Evolutionary conservation across 163 green algal species (phyloP).

Genomic region (Scenedesmus sp.): DNA sequence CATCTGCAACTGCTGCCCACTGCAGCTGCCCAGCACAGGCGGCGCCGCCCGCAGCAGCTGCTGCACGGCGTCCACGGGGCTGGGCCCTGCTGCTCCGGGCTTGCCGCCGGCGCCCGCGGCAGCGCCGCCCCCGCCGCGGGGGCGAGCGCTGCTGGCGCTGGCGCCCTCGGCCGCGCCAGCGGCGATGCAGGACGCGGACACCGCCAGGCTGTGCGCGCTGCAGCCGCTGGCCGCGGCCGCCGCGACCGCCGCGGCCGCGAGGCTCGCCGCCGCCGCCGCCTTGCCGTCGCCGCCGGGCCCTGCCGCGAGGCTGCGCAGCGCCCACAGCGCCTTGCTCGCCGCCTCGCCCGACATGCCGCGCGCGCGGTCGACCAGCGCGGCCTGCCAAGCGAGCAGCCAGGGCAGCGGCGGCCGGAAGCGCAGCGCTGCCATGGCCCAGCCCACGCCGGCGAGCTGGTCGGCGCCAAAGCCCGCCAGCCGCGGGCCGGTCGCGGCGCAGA

Average conservation of each 20-base stretch:
- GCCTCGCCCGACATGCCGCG: conserved; percentile 5
- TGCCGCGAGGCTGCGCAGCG: background rate
- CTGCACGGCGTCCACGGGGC: background rate
- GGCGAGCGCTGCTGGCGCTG: background rate
- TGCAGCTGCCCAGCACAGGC: background rate
- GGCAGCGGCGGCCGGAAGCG: conserved; percentile 33
- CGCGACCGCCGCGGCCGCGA: conserved; percentile 4
- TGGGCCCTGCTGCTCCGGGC: too few relatives aligned
- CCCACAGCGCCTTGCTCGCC: conserved; percentile 9
- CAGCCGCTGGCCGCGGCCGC: conserved; percentile 4
- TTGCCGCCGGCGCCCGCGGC: too few relatives aligned
- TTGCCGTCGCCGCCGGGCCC: background rate
- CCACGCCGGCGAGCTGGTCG: conserved; percentile 16
- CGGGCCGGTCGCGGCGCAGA: background rate
- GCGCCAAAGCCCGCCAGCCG: conserved; percentile 2
- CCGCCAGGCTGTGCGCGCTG: conserved; percentile 10
- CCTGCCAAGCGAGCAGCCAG: conserved; percentile 43
- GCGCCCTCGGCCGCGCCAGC: too few relatives aligned
- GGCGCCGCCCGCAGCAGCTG: conserved; percentile 27
- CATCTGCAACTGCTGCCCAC: conserved; percentile 19
- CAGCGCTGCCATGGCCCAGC: conserved; percentile 31
- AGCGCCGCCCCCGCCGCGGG: too few relatives aligned
- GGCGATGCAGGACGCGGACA: conserved; percentile 1
- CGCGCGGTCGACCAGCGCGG: background rate
- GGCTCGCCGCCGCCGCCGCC: background rate